Conservation (phyloP, 148 eudicot species). For the Cornus kousa region DNA sequence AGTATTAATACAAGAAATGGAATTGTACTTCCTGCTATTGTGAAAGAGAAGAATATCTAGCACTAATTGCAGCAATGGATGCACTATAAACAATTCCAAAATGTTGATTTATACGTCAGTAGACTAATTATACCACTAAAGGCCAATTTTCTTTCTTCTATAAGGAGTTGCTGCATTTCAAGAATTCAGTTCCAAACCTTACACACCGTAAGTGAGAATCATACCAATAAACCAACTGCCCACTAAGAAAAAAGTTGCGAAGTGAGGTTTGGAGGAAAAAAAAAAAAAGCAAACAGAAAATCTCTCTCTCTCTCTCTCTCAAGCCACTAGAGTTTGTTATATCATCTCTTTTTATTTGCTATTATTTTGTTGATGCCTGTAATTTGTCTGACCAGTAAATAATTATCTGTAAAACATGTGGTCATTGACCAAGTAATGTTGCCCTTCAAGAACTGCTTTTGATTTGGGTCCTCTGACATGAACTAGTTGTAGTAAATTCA, state of each 20-base stretch:
- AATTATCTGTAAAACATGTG: background rate
- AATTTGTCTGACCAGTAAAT: too few species aligned
- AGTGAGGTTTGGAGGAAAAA: too few species aligned
- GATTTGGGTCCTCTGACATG: background rate
- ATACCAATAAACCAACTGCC: too few species aligned
- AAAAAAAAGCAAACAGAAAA: too few species aligned
- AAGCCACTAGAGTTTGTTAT: background rate
- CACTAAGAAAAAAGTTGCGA: too few species aligned
- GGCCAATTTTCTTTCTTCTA: too few species aligned
- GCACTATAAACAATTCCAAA: background rate
- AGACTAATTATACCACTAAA: background rate
- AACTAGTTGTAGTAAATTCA: background rate
- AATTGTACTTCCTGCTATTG: background rate
- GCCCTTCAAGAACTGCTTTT: too few species aligned
- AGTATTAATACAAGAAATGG: background rate
- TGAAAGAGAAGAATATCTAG: background rate
- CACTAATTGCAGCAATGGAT: background rate
- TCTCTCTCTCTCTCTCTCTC: too few species aligned
- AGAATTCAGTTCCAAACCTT: too few species aligned
- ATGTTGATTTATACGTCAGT: background rate
- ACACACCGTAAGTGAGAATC: too few species aligned
- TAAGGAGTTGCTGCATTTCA: too few species aligned
- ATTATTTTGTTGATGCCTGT: background rate
- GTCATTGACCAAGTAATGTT: background rate
- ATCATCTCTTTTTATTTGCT: background rate